Conservation (phyloP, 768 basidiomycete species). For the Symmetrospora coprosmae region DNA sequence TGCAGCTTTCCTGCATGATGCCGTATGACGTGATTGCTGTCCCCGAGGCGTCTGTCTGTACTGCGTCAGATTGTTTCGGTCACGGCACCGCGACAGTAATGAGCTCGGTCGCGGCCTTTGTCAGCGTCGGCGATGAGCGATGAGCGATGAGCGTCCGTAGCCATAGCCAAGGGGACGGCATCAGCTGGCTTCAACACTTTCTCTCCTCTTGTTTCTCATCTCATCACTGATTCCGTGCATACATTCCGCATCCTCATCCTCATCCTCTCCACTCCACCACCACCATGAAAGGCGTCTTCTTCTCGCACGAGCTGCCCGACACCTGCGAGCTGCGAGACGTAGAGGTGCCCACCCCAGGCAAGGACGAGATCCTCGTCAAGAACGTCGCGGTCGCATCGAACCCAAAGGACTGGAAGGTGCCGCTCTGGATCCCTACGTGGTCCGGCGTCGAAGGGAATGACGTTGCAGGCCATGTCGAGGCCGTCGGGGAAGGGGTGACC, state of each 20-base stretch:
- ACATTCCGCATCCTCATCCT: not conserved
- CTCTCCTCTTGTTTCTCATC: no score
- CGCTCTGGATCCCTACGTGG: not conserved
- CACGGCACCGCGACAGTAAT: no score
- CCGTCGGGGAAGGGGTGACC: conserved; percentile 29
- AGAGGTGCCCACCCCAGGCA: conserved; percentile 3
- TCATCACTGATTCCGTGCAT: no score
- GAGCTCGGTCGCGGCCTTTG: no score
- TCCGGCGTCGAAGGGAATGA: conserved; percentile 29
- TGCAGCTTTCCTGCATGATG: no score
- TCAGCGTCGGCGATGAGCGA: no score
- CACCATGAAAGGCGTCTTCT: conserved; percentile 13
- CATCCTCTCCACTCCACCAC: not conserved
- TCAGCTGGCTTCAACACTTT: no score
- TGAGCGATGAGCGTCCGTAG: no score
- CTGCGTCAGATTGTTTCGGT: no score
- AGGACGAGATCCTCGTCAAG: conserved; percentile 22
- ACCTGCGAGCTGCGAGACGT: not conserved
- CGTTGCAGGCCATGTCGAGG: conserved; percentile 29
- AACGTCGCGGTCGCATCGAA: conserved; percentile 18
- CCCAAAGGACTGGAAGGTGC: conserved; percentile 16
- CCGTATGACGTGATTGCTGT: no score
- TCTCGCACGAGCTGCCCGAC: not conserved
- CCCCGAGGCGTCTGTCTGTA: no score
- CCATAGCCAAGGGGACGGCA: no score